phyloP scores from a whole-genome alignment of 1,139 yeast species.

The Blastobotrys proliferans region DNA sequence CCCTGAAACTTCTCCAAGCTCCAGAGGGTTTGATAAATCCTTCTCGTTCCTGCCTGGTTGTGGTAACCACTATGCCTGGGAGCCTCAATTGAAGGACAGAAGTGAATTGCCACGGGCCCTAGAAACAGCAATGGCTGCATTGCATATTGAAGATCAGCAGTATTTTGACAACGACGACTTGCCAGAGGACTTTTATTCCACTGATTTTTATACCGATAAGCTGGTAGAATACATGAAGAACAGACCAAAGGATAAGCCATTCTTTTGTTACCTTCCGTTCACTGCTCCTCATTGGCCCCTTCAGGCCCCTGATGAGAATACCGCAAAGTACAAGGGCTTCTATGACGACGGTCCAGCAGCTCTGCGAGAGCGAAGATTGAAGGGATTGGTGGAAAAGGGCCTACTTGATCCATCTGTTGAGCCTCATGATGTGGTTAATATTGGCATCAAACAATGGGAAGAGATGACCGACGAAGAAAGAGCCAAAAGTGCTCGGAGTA shows the following conservation, averaged over 20 bases:
- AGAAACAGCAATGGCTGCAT: constrained; percentile 9
- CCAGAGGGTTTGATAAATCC: constrained; percentile 49
- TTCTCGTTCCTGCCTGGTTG: constrained; percentile 55
- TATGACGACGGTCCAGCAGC: constrained; percentile 50
- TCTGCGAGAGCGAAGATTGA: constrained; percentile 40
- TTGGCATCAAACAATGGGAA: constrained; percentile 41
- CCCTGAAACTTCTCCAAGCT: constrained; percentile 47
- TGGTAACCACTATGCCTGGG: constrained; percentile 52
- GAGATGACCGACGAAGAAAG: constrained; percentile 40
- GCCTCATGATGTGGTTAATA: constrained; percentile 5
- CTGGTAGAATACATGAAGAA: constrained; percentile 37
- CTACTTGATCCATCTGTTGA: constrained; percentile 45
- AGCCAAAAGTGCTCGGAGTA: constrained; percentile 40
- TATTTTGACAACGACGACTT: constrained; percentile 41
- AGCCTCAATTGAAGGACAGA: constrained; percentile 29
- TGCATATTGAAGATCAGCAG: constrained; percentile 40
- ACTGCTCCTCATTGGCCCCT: constrained; percentile 64
- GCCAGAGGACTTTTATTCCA: constrained; percentile 44
- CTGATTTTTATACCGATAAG: constrained; percentile 44
- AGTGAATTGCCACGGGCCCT: constrained; percentile 4
- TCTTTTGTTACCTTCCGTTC: constrained; percentile 50
- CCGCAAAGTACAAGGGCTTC: constrained; percentile 46
- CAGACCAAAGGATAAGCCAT: constrained; percentile 38
- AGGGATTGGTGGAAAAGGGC: constrained; percentile 44
- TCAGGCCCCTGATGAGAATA: constrained; percentile 49